A percentile compares a stretch with the other conserved stretches of the same genome.
These are phyloP conservation scores for Alternaria hordeiaustralica DNA, from an alignment of 2,329 filamentous ascomycete genomes.

Conservation along the genomic window DNA sequence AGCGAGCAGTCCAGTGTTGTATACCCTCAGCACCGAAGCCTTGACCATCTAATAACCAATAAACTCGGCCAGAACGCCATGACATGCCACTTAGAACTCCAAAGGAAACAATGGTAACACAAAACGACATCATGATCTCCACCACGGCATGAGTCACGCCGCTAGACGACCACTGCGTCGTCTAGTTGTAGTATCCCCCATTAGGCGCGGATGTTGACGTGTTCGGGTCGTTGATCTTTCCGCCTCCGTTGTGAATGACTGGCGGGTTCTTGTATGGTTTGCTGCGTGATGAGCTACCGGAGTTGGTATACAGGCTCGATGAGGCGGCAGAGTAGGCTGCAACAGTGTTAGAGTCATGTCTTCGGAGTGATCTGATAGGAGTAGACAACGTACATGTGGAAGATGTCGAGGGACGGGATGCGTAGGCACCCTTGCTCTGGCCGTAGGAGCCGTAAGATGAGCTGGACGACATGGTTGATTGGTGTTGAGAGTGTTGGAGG, in stretches of 20 bases:
- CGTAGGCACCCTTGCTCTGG: conserved; percentile 31
- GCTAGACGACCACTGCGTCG: neutral
- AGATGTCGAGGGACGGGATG: conserved; percentile 33
- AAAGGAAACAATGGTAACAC: neutral
- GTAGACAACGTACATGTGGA: conserved; percentile 30
- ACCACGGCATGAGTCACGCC: neutral
- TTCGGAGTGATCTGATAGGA: neutral
- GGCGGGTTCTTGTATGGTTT: conserved; percentile 38
- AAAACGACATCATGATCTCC: neutral
- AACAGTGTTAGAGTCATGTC: conserved; percentile 9
- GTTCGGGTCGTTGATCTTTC: conserved; percentile 36
- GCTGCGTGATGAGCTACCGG: conserved; percentile 28
- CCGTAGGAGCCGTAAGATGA: conserved; percentile 32
- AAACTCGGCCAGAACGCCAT: neutral
- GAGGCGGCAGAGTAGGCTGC: conserved; percentile 26
- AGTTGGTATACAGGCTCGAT: conserved; percentile 35
- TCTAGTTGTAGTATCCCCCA: conserved; percentile 39
- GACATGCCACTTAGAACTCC: neutral
- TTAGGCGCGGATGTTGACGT: conserved; percentile 37
- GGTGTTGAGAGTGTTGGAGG: conserved; percentile 21
- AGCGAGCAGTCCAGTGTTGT: neutral
- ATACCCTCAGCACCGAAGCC: neutral
- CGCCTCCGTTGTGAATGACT: conserved; percentile 40
- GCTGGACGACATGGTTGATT: conserved; percentile 34
- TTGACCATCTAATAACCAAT: neutral